phyloP scores from a whole-genome alignment of 148 eudicot genomes.

The Linanthus parryae region DNA sequence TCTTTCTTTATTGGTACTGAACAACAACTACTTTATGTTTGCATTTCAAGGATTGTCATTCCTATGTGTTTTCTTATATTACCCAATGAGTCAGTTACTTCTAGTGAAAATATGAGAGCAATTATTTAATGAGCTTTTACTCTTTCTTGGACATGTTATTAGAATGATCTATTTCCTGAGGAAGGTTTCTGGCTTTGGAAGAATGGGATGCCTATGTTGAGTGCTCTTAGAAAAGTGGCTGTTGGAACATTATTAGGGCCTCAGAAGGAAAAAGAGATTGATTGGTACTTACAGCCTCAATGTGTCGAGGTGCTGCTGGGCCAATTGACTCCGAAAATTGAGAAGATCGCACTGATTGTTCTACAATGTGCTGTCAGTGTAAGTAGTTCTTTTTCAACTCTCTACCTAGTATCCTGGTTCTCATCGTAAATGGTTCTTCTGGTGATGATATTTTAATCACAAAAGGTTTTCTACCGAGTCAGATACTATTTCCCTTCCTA shows the following conservation, averaged over 20 bases:
- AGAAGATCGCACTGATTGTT: conserved; percentile 64
- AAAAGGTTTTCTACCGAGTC: no score
- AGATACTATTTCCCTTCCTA: no score
- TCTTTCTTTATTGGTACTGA: conserved; percentile 67
- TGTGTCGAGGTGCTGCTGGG: conserved; percentile 46
- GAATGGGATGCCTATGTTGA: conserved; percentile 79
- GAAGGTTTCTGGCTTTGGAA: conserved; percentile 88
- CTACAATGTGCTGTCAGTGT: conserved; percentile 87
- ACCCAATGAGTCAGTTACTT: no score
- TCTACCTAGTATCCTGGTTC: no score
- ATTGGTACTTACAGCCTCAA: conserved; percentile 74
- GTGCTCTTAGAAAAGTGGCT: conserved; percentile 64
- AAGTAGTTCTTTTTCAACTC: conserved; percentile 19
- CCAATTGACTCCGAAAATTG: conserved; percentile 73
- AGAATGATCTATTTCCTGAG: conserved; percentile 93
- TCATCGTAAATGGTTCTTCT: no score
- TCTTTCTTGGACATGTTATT: no score
- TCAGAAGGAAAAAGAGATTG: conserved; percentile 62
- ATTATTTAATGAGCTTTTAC: no score
- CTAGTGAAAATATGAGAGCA: background rate
- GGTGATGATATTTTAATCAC: no score
- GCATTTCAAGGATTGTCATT: no score
- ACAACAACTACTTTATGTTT: background rate
- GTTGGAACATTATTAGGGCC: conserved; percentile 78
- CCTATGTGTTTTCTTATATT: no score